Base-by-base conservation (phyloP, 1,139 yeast genomes). In the Kodamaea sp. region DNA sequence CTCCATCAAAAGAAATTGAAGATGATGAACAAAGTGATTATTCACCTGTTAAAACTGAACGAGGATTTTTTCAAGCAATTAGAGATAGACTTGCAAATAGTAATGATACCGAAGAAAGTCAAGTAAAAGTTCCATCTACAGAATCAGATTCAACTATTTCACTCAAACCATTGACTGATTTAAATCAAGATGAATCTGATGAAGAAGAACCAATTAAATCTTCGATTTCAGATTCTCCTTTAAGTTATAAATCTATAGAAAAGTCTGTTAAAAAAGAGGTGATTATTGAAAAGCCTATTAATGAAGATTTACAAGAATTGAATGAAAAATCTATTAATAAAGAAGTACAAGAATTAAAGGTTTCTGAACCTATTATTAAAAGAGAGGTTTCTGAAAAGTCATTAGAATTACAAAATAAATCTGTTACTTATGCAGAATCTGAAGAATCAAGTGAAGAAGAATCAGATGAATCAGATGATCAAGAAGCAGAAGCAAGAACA, bases 401-500 rank as follows among this genome's bases (percentile, higher is more conserved):
- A 11, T 29, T 12, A 7, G 38, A 37, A 3, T 31, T 32, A 8
- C 45, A 41, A 7, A 36, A 37, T 5, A 45, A 40, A 32, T 38
- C 45, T 6, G 44, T 36, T 9, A 23, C 39, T 6, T 47, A 48
- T 10, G 36, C 36, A 9, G 45, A 38, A 6, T 48, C 43, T 5
- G 51, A 47, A 7, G 50, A 46, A 5, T 53, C 46, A 5, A 46
- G 44, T 8, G 49, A 44, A 23, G 42, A 43, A 8, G 55, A 48
- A n/a, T 44, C 43, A 1, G 55, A 49, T 4, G 57, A 54, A 5
- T 60, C 55, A 6, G 48, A 47, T 7, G 50, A 47, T 1, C 52
- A 47, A 22, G 59, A 60, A 27, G 50, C 49, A 4, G 58, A 63
- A 40, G 73, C 75, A 1, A 65, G 71, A 52, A 69, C 67, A 48